Base-by-base conservation (phyloP, 768 basidiomycete species). In the Rhizopogon rudus region DNA sequence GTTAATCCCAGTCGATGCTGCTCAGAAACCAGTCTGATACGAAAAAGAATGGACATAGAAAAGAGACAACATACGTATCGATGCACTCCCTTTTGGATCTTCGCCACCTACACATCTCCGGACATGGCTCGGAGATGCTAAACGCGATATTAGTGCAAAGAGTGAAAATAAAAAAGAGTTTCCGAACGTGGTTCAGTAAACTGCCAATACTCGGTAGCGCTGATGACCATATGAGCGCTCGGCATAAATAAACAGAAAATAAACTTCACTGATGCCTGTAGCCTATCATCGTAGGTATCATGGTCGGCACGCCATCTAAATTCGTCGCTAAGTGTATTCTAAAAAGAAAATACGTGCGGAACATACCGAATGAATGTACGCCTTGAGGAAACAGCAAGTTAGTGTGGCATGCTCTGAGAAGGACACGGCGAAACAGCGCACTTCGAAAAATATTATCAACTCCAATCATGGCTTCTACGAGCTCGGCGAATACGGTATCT, bases 231-330 rank as follows among this genome's bases (percentile, higher is more conserved):
- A 20, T 35, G 45, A 41, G 46, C 53, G 65, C 61, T 70, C 65
- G 25, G 16, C 29, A 40, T 46, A 55, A 44, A 48, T 49, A 29
- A n/a, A 44, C 35, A 25, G 9, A 49, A 20, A 44, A 57, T 17
- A 33, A 3, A 37, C 46, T 63, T 52, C 61, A 79, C 66, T 72
- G 79, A 54, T 81, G 81, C 41, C 62, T 70, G 61, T 82, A 82
- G 16, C 79, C 81, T 13, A 79, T 64, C 33, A 29, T 58, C 51
- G 71, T 67, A 29, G 75, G 75, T 43, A 82, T 65, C 58, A 82
- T 73, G 5, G 78, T 80, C 4, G 81, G 79, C 7, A 81, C 77
- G 7, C 80, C 80, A 55, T 81, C 80, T 78, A 46, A 20, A 8
- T 14, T 20, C 44, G 28, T n/a, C n/a, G 22, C 50, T 25, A 51